Conservation (phyloP, 129 eudicot genomes). For the Flaveria brownii region DNA sequence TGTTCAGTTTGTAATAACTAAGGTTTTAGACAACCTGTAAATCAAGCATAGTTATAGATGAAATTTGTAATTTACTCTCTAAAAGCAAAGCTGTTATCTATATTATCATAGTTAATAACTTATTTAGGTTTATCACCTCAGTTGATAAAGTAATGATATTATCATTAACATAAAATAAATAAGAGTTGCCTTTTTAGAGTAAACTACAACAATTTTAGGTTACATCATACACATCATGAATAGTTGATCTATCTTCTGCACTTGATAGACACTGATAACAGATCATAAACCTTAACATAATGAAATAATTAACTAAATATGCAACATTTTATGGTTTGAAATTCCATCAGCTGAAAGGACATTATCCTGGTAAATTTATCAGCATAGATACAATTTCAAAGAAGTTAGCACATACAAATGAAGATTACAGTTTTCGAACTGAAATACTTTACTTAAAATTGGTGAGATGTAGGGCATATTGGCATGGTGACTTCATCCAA, state of each 20-base stretch:
- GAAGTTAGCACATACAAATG: slow-evolving; percentile 9
- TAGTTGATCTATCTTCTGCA: not conserved
- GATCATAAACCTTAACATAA: not conserved
- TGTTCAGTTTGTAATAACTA: too few relatives aligned
- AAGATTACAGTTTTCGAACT: not conserved
- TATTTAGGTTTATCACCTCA: not conserved
- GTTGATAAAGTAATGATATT: not conserved
- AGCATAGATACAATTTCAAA: slow-evolving; percentile 4
- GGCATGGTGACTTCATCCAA: slow-evolving; percentile 52
- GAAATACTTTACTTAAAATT: not conserved
- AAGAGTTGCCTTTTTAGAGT: not conserved
- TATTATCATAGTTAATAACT: not conserved
- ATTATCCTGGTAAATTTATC: not conserved
- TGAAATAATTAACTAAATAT: not conserved
- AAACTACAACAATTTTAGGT: not conserved
- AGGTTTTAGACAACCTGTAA: too few relatives aligned
- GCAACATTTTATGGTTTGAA: slow-evolving; percentile 3
- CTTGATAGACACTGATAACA: not conserved
- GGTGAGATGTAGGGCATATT: not conserved
- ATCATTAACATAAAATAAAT: not conserved
- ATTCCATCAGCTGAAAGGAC: slow-evolving; percentile 1
- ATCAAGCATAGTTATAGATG: too few relatives aligned
- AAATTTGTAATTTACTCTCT: too few relatives aligned
- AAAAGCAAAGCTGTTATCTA: too few relatives aligned
- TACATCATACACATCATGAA: not conserved